Base-by-base conservation (phyloP, 331 rosid genomes). In the Malus hybrid region DNA sequence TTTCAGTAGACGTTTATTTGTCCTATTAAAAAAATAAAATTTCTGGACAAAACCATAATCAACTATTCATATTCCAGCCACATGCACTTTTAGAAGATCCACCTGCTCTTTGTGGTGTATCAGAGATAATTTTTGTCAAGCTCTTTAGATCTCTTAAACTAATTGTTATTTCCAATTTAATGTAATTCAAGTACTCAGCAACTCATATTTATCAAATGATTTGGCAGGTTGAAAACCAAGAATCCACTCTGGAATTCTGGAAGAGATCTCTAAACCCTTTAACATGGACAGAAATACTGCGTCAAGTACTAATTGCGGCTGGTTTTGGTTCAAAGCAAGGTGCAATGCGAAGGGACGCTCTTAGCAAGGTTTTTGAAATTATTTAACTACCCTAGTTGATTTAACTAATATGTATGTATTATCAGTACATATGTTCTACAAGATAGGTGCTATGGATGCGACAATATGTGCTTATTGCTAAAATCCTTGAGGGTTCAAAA, bases 211-310 rank as follows among this genome's bases (percentile, higher is more conserved):
- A 22, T 65, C 72, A 70, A 86, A 86, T 69, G 56, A 73, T 79
- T 75, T 86, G 80, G 81, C 86, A 94, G 99, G 86, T 92, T 74
- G 97, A 88, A 86, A 89, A 83, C 77, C 86, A 80, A 73, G 89
- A 89, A 56, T 80, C 71, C 77, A 83, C 81, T 72, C 83, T 90
- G 48, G 88, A 88, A 60, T 84, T 86, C 64, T 95, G 99, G 99
- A 88, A 80, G 85, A 85, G 83, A 82, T 89, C 90, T 32, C 73
- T 95, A 67, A 95, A 95, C 73, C 87, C 99, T 75, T 87, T 95
- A 70, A 92, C 97, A 20, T 95, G 99, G 97, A 82, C 87, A 73
- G 99, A 95, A 84, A 88, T 92, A 89, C 83, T 95, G 48, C 92
- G 97, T 65, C 99, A 89, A 87, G 91, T 95, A 48, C 86, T 95